A percentile compares a stretch with the other conserved stretches of the same genome.
Conservation (phyloP, 2,329 filamentous ascomycete genomes). For the Aspergillus phoenicis region DNA sequence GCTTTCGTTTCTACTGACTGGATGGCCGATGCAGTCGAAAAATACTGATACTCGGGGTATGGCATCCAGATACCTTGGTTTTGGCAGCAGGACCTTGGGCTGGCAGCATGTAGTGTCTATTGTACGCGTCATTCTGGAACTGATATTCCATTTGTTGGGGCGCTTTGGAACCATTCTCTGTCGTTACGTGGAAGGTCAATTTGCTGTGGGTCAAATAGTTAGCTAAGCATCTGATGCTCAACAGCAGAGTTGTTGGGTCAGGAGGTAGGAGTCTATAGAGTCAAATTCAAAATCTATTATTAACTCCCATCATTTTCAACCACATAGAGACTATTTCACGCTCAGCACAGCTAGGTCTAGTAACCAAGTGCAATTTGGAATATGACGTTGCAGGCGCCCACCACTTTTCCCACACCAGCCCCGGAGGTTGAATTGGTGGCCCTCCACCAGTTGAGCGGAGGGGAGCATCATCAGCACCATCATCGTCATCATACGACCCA, state of each 20-base stretch:
- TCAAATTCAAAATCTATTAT: neutral
- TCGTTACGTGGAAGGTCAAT: conserved; percentile 4
- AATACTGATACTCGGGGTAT: conserved; percentile 6
- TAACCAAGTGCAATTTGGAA: neutral
- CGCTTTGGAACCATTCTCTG: conserved; percentile 7
- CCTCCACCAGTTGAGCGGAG: neutral
- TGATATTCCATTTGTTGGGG: neutral
- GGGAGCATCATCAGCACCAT: too few relatives aligned
- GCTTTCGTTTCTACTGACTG: conserved; percentile 1
- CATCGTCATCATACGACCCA: neutral
- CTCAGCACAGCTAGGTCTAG: neutral
- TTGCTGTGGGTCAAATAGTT: conserved; percentile 10
- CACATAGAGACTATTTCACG: neutral
- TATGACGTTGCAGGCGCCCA: neutral
- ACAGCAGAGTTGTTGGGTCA: conserved; percentile 4
- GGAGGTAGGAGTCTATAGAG: conserved; percentile 1
- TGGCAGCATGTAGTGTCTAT: conserved; percentile 13
- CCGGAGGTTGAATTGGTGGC: neutral
- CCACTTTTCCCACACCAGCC: neutral
- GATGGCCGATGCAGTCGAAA: conserved; percentile 3
- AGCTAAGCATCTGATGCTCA: conserved; percentile 6
- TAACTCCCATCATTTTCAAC: neutral
- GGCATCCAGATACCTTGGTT: conserved; percentile 9
- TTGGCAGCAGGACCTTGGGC: conserved; percentile 6
- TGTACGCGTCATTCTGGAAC: conserved; percentile 6